phyloP scores from a whole-genome alignment of 208 protist species.

The Trypanosoma rangeli region DNA sequence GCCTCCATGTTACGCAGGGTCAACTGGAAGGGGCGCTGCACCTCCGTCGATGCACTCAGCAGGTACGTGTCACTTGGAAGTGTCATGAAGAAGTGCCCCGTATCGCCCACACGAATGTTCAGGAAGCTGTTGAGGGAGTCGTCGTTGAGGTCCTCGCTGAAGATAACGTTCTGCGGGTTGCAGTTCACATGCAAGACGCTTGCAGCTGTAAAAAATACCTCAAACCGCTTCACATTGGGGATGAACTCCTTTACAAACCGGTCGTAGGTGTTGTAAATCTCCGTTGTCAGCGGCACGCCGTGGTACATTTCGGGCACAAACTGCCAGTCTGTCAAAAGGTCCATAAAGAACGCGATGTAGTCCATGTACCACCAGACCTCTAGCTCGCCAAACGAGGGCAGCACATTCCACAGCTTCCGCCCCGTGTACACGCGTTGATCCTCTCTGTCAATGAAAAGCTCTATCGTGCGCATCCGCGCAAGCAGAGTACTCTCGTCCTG shows the following conservation, averaged over 20 bases:
- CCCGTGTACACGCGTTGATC: conserved; percentile 78
- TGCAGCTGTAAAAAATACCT: conserved; percentile 56
- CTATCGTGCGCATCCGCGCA: conserved; percentile 48
- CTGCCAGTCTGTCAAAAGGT: conserved; percentile 84
- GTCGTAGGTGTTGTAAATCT: conserved; percentile 77
- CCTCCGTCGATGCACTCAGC: conserved; percentile 77
- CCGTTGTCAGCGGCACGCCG: conserved; percentile 67
- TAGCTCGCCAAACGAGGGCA: conserved; percentile 47
- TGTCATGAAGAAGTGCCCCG: conserved; percentile 56
- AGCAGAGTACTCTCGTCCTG: conserved; percentile 60
- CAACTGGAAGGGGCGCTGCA: conserved; percentile 66
- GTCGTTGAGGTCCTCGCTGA: conserved; percentile 73
- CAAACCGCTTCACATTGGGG: conserved; percentile 80
- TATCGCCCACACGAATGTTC: conserved; percentile 41
- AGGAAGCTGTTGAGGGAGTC: conserved; percentile 65
- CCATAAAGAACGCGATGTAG: conserved; percentile 81
- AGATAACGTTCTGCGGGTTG: conserved; percentile 82
- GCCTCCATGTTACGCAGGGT: conserved; percentile 44
- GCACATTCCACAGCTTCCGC: conserved; percentile 73
- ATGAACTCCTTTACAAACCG: conserved; percentile 69
- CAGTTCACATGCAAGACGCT: conserved; percentile 63
- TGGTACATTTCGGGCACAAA: conserved; percentile 85
- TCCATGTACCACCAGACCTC: conserved; percentile 81
- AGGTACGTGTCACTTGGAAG: conserved; percentile 79
- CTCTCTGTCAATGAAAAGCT: conserved; percentile 77